These are phyloP conservation scores for Colletotrichum acutatum DNA, from an alignment of 2,329 filamentous ascomycete genomes.

Conservation along the genomic window DNA sequence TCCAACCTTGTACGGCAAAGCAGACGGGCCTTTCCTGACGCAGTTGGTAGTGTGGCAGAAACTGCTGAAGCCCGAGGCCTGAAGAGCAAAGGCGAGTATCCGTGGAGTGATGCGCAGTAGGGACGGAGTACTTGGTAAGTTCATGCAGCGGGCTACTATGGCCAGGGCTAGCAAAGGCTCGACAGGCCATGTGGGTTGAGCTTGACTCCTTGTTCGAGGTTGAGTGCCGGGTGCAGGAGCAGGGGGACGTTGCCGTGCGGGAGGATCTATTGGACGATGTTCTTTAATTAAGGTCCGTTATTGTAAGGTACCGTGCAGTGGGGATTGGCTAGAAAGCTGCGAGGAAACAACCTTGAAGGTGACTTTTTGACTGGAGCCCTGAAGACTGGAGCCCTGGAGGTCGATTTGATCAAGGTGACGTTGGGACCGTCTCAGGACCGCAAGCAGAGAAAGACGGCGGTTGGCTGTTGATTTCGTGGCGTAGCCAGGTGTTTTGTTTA, in stretches of 20 bases:
- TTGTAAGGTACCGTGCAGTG: slow-evolving; percentile 21
- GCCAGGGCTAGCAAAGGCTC: slow-evolving; percentile 30
- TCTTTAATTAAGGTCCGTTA: slow-evolving; percentile 30
- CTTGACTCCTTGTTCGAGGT: slow-evolving; percentile 34
- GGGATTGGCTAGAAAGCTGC: slow-evolving; percentile 23
- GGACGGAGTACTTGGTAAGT: neutral
- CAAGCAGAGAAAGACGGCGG: neutral
- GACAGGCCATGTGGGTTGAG: slow-evolving; percentile 34
- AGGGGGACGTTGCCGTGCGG: slow-evolving; percentile 16
- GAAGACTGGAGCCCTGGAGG: neutral
- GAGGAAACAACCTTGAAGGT: neutral
- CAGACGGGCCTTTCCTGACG: slow-evolving; percentile 21
- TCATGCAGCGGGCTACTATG: slow-evolving; percentile 20
- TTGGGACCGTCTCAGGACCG: slow-evolving; percentile 8
- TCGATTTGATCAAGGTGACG: slow-evolving; percentile 8
- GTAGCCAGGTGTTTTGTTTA: neutral
- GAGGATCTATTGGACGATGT: slow-evolving; percentile 29
- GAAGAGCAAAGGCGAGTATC: neutral
- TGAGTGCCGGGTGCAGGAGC: slow-evolving; percentile 34
- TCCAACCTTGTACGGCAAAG: slow-evolving; percentile 1
- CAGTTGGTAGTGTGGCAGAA: neutral
- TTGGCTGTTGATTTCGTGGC: neutral
- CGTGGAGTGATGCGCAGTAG: neutral
- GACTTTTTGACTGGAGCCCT: neutral
- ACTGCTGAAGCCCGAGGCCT: neutral